A percentile compares a stretch with the other conserved stretches of the same genome.
Evolutionary conservation across 2,329 filamentous ascomycete species (phyloP).

Genomic region (Rasamsonia emersonii): DNA sequence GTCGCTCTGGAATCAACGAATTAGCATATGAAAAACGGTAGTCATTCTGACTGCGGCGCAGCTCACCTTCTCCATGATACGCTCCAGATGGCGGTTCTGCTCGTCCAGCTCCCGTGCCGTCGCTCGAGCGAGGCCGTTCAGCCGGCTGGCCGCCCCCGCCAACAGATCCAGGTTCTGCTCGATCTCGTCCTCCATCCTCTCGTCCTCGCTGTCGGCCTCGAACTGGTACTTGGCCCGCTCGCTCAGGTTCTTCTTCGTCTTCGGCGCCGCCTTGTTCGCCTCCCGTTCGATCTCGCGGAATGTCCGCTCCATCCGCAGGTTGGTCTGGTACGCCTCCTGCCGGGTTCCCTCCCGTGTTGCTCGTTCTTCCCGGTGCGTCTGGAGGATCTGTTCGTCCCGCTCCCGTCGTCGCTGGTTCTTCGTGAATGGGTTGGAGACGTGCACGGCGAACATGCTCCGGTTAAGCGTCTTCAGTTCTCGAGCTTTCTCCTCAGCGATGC

Average conservation of each 20-base stretch:
- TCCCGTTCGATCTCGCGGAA: constrained; percentile 55
- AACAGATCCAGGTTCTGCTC: constrained; percentile 56
- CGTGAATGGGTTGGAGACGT: constrained; percentile 71
- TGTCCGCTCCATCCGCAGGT: constrained; percentile 55
- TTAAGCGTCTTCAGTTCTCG: constrained; percentile 79
- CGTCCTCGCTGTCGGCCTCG: constrained; percentile 64
- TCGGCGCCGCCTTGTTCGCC: constrained; percentile 38
- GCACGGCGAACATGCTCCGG: constrained; percentile 81
- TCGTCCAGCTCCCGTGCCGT: constrained; percentile 67
- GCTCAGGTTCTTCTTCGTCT: constrained; percentile 45
- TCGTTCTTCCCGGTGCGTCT: constrained; percentile 53
- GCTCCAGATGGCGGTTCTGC: constrained; percentile 69
- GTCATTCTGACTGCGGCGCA: background rate
- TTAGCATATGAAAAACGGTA: constrained; percentile 13
- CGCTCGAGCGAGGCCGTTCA: constrained; percentile 65
- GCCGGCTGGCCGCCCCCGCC: constrained; percentile 53
- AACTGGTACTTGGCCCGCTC: constrained; percentile 68
- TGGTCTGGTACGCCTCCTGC: constrained; percentile 42
- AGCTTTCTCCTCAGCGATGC: constrained; percentile 68
- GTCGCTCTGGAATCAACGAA: constrained; percentile 56
- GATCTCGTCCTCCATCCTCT: constrained; percentile 64
- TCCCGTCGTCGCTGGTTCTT: constrained; percentile 55
- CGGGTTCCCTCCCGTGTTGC: constrained; percentile 48
- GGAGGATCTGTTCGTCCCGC: constrained; percentile 60
- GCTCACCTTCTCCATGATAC: constrained; percentile 67